These are phyloP conservation scores for Xylaria sp. DNA, from an alignment of 2,329 filamentous ascomycete species.

Conservation along the genomic window DNA sequence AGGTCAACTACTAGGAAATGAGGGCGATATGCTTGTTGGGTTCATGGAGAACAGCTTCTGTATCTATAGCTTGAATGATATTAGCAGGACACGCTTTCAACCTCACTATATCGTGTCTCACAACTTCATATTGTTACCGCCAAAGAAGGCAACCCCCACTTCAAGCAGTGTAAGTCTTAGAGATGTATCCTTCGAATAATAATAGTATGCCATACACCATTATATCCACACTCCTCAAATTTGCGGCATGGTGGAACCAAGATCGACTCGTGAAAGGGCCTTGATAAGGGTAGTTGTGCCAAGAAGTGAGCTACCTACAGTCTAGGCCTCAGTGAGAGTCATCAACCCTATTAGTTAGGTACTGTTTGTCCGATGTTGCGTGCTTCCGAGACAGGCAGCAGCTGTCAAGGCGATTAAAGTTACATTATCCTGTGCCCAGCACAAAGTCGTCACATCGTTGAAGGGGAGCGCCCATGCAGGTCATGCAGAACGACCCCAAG, in stretches of 20 bases:
- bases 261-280: neutral
- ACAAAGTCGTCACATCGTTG: neutral
- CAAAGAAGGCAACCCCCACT: neutral
- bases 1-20: neutral
- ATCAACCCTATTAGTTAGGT: neutral
- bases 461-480: neutral
- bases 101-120: neutral
- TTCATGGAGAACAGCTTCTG: no score
- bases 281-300: neutral
- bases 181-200: neutral
- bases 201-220: neutral
- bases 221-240: neutral
- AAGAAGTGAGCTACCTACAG: neutral
- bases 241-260: neutral
- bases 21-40: neutral
- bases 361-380: neutral
- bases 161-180: neutral
- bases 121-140: neutral
- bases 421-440: no score
- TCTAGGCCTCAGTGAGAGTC: constrained; percentile 5
- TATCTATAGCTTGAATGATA: neutral
- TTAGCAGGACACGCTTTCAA: neutral
- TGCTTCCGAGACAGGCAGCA: constrained; percentile 10
- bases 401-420: neutral
- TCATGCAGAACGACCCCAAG: neutral